Evolutionary conservation across 2,329 filamentous ascomycete genomes (phyloP), one percentile per base, ranked within the genome.

Genomic region (Penicillium sp.): DNA sequence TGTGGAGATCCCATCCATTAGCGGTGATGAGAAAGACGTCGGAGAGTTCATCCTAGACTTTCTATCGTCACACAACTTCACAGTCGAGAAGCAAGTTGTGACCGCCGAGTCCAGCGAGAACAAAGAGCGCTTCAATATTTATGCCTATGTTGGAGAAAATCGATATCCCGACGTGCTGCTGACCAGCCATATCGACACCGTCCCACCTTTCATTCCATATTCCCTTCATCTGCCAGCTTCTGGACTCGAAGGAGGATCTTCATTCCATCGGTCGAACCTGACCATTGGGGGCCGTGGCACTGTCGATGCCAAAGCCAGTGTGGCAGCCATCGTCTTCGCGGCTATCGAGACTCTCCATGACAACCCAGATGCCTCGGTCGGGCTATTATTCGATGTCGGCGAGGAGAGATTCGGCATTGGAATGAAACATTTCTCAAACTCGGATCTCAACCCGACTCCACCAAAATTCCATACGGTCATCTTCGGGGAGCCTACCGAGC

Each of bases 401-500:
- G 94, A 98, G 75, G 94, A 97, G 74, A 83, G 82, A 1, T 81
- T 80, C 2, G 94, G 94, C 5, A 87, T 89, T 62, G 94, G 94
- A 10, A 97, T 98, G 93, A 74, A 72, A 48, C 71, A 75, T 50
- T 79, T 79, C 66, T 78, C 76, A 6, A 45, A 72, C 10, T 79
- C 80, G 68, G 50, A 76, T 66, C 67, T 82, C 73, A 81, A 86
- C n/a, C 38, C 37, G 65, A 78, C 55, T 63, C 66, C 67, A 71
- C 79, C 61, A 4, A 65, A 63, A n/a, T 88, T 86, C 80, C 83
- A 88, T 31, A 86, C 91, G 2, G 88, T 91, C 68, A 89, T 94
- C 68, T 97, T 97, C 70, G 94, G 94, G 48, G 94, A 98, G 74
- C 94, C 94, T 0, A 98, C 94, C 0, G 91, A 96, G 69, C 85